A percentile compares a stretch with the other conserved stretches of the same genome.
Evolutionary conservation across 108 stramenopile species (phyloP).

Genomic region (Skeletonema potamos): DNA sequence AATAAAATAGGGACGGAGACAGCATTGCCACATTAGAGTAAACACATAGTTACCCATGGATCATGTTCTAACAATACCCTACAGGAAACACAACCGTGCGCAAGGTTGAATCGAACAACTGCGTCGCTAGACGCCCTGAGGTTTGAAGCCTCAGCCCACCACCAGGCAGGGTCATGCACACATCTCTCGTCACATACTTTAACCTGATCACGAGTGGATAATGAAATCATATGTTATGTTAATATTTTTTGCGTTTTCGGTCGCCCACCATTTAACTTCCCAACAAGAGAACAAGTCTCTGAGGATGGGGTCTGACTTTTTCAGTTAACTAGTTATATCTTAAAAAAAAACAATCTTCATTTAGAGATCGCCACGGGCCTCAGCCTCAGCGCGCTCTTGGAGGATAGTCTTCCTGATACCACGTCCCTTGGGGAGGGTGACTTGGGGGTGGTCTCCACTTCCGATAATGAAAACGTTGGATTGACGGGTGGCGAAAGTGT

Average conservation of each 20-base stretch:
- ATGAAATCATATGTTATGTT: not conserved
- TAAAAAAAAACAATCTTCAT: not conserved
- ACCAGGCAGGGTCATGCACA: constrained; percentile 87
- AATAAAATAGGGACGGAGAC: too few relatives aligned
- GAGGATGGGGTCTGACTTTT: constrained; percentile 2
- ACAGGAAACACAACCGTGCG: constrained; percentile 69
- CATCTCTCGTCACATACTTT: constrained; percentile 8
- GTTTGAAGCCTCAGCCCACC: constrained; percentile 86
- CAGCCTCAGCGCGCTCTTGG: constrained; percentile 92
- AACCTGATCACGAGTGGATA: not conserved
- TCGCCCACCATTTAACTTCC: constrained; percentile 28
- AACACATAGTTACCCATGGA: too few relatives aligned
- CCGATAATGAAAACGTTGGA: constrained; percentile 97
- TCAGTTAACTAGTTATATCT: constrained; percentile 1
- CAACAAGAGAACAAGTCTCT: constrained; percentile 26
- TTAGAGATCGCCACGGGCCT: constrained; percentile 77
- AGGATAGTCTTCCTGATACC: constrained; percentile 99
- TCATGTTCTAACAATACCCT: too few relatives aligned
- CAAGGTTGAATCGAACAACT: constrained; percentile 91
- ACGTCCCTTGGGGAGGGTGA: constrained; percentile 99
- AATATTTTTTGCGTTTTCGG: constrained; percentile 17
- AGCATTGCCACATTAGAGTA: too few relatives aligned
- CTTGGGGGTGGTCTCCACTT: constrained; percentile 78
- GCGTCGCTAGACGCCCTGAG: constrained; percentile 80
- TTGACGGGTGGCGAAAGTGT: constrained; percentile 96